Conservation (phyloP, 345 rosid species). For the Gossypium arboreum region DNA sequence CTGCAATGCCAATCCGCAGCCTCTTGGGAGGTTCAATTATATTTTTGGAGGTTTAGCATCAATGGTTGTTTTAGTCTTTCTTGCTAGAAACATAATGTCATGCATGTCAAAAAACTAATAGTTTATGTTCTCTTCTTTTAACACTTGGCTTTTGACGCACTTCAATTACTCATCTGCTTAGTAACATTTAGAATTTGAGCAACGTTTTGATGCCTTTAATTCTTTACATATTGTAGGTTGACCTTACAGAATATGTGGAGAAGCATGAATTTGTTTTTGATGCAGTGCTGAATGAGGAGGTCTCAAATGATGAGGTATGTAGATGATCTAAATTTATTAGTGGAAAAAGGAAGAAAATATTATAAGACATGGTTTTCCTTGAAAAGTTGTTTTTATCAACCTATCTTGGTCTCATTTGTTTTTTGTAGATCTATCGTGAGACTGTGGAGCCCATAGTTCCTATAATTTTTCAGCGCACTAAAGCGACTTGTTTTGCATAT, state of each 20-base stretch:
- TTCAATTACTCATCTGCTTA: neutral
- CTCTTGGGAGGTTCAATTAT: too few species aligned
- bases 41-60: too few species aligned
- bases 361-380: neutral
- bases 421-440: constrained; percentile 73
- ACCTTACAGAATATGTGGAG: constrained; percentile 87
- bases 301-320: constrained; percentile 94
- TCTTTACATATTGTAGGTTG: constrained; percentile 56
- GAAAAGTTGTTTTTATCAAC: constrained; percentile 9
- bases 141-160: neutral
- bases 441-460: constrained; percentile 98
- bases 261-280: constrained; percentile 96
- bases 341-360: neutral
- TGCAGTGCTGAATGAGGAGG: constrained; percentile 94
- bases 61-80: neutral
- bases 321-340: neutral
- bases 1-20: too few species aligned
- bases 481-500: constrained; percentile 99
- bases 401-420: constrained; percentile 5
- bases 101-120: neutral
- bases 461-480: constrained; percentile 81
- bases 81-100: neutral
- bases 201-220: neutral
- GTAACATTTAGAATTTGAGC: neutral
- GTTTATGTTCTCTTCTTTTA: neutral